Percentiles rank a stretch among this genome's conserved stretches.
Evolutionary conservation across 257 asterid species (phyloP).

Genomic region (Eucommia ulmoides): DNA sequence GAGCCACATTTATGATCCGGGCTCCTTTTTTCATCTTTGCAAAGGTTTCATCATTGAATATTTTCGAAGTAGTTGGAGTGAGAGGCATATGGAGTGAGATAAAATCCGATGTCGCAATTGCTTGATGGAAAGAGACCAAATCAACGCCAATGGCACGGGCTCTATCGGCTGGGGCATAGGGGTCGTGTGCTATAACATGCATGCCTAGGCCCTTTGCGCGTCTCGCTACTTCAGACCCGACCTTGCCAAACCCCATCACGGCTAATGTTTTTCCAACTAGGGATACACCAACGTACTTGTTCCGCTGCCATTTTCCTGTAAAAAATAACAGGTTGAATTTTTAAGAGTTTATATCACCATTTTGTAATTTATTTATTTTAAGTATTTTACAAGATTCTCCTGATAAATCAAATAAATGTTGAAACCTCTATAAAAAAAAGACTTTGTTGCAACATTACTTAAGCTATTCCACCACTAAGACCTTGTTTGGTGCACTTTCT

Average conservation of each 20-base stretch:
- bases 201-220: constrained; percentile 97
- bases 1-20: constrained; percentile 65
- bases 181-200: constrained; percentile 89
- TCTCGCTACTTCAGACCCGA: constrained; percentile 58
- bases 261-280: constrained; percentile 91
- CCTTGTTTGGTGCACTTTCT: too few species aligned
- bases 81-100: constrained; percentile 98
- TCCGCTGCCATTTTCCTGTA: constrained; percentile 79
- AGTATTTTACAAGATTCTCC: too few species aligned
- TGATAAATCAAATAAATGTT: too few species aligned
- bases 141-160: constrained; percentile 93
- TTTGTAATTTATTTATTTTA: too few species aligned
- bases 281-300: constrained; percentile 63
- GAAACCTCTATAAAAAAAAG: too few species aligned
- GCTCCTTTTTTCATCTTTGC: constrained; percentile 88
- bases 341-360: too few species aligned
- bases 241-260: constrained; percentile 94
- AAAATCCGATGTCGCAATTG: constrained; percentile 70
- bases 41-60: constrained; percentile 77
- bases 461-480: too few species aligned
- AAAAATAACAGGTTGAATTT: too few species aligned
- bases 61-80: constrained; percentile 68
- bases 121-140: constrained; percentile 76
- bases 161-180: constrained; percentile 95
- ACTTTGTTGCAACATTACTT: too few species aligned